These are phyloP conservation scores for Amanita jacksonii DNA, from an alignment of 768 basidiomycete genomes.

Conservation along the genomic window DNA sequence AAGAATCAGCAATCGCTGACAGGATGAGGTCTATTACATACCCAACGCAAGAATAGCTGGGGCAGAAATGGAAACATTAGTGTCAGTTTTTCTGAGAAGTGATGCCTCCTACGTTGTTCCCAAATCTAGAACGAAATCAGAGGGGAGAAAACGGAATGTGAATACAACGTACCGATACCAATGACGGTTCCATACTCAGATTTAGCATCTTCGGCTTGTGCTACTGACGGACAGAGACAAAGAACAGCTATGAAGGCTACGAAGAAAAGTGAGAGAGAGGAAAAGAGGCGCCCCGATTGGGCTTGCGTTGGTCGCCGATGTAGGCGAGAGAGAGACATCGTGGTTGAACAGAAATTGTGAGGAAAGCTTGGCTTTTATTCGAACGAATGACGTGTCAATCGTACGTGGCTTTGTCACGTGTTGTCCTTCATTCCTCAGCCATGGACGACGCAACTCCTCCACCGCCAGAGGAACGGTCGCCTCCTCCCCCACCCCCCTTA, in stretches of 20 bases:
- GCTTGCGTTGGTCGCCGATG: conserved; percentile 8
- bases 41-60: conserved; percentile 64
- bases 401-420: conserved; percentile 9
- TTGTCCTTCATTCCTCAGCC: neutral
- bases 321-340: conserved; percentile 7
- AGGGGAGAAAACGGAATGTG: neutral
- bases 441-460: conserved; percentile 5
- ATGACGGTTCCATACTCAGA: conserved; percentile 74
- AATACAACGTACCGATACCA: conserved; percentile 50
- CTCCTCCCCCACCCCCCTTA: conserved; percentile 32
- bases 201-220: conserved; percentile 34
- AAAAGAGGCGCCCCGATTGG: conserved; percentile 13
- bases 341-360: neutral
- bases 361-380: conserved; percentile 3
- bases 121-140: conserved; percentile 37
- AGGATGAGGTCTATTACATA: conserved; percentile 11
- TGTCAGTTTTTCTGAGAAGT: neutral
- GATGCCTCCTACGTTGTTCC: conserved; percentile 54
- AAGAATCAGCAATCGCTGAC: neutral
- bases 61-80: conserved; percentile 8
- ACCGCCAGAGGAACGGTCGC: conserved; percentile 21
- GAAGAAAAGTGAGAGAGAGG: conserved; percentile 38
- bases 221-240: conserved; percentile 54
- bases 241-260: conserved; percentile 51
- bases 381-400: conserved; percentile 7